Evolutionary conservation across 176 grass and related monocot species (phyloP).

Genomic region (Zea mays): Zm-B73-REFERENCE-NAM-5.0 NC_050103.1:22403001-22403500

Average conservation of each 20-base stretch:
- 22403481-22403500: slow-evolving; percentile 3
- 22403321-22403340: slow-evolving; percentile 1
- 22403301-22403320: background rate
- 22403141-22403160: background rate
- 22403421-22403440: slow-evolving; percentile 73
- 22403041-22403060: background rate
- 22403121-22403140: background rate
- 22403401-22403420: slow-evolving; percentile 67
- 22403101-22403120: background rate
- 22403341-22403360: slow-evolving; percentile 33
- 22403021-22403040: background rate
- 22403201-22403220: slow-evolving; percentile 7
- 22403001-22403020: background rate
- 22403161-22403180: background rate
- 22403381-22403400: slow-evolving; percentile 74
- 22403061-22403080: background rate
- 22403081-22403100: background rate
- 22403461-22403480: background rate
- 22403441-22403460: background rate
- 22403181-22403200: background rate
- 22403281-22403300: slow-evolving; percentile 36
- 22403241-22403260: slow-evolving; percentile 57
- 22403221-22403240: slow-evolving; percentile 59
- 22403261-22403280: slow-evolving; percentile 76
- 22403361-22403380: slow-evolving; percentile 84